Evolutionary conservation across 192 early-diverging fungal genomes (phyloP).

Genomic region (Coemansia sp.): DNA sequence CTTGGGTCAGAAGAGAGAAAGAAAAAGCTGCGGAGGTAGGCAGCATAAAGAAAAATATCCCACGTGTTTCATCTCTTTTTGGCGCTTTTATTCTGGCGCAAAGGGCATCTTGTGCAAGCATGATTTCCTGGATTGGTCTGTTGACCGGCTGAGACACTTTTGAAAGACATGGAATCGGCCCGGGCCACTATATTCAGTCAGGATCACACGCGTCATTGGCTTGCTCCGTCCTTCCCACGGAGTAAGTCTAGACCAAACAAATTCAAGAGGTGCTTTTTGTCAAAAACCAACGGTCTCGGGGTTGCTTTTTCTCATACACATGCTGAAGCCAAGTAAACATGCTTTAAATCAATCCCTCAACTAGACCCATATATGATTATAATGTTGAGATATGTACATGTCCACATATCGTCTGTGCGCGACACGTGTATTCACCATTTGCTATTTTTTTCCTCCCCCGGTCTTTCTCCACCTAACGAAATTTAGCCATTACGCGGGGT

Average conservation of each 20-base stretch:
- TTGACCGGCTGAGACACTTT: not conserved
- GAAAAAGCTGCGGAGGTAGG: too few relatives aligned
- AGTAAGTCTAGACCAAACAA: not conserved
- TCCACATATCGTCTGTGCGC: not conserved
- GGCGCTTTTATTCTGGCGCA: not conserved
- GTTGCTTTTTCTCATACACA: not conserved
- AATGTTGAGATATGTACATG: not conserved
- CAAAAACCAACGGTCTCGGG: not conserved
- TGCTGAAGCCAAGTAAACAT: not conserved
- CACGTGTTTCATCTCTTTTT: not conserved
- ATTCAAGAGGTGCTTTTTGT: too few relatives aligned
- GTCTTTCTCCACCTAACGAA: not conserved
- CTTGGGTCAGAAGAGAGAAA: too few relatives aligned
- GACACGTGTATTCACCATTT: not conserved
- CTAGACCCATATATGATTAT: not conserved
- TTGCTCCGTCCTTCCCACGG: not conserved
- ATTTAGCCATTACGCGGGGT: not conserved
- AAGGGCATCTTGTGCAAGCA: not conserved
- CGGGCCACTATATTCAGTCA: not conserved
- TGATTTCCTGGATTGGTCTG: not conserved
- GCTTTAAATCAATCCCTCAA: not conserved
- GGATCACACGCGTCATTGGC: not conserved
- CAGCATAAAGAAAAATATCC: not conserved
- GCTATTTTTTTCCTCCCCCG: not conserved
- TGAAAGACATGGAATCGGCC: not conserved